Base-by-base conservation (phyloP, 2,329 filamentous ascomycete species). In the Nothophaeocryptopus gaeumannii region DNA sequence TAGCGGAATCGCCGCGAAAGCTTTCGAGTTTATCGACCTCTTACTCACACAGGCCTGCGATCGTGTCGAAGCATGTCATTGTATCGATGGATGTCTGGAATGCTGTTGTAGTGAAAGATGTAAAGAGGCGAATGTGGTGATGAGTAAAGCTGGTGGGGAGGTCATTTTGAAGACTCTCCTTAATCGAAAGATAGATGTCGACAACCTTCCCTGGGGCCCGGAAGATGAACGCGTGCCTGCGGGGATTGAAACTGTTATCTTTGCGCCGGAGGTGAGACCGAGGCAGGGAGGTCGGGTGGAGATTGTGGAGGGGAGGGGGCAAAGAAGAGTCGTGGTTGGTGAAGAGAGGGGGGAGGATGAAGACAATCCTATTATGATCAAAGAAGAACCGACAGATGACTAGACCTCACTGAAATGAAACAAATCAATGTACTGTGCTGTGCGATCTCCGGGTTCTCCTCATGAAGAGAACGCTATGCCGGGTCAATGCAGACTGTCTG, bases 21-120 rank as follows among this genome's bases (percentile, higher is more conserved):
- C 90, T 0, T 97, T 97, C 63, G 92, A 97, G 63, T 95, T 95
- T 63, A 78, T 96, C 14, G 89, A 96, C 62, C 67, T 86, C 31
- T 73, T 97, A 31, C 77, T 97, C 1, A 74, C 74, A 14, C 85
- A 91, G 64, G 92, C 91, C 0, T 78, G 93, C 33, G 77, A 82
- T 49, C 78, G 93, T 7, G 83, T 97, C 5, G 83, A 88, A 63
- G 77, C 75, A 1, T 99, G 93, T 63, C 73, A 77, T 34, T 97
- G 91, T 63, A 70, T 82, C 9, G 81, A 86, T 50, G 93, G 93
- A 0, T 97, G 93, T 69, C 72, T 92, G 15, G 92, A 96, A 69
- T 99, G 93, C 69, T 90, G 95, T 37, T 89, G 86, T 56, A 87
- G 85, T 54, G 88, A 95, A 68, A 72, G 82, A 47, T 97, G 93